Evolutionary conservation across 257 asterid species (phyloP).

Genomic region (Solanum sejunctum): DNA sequence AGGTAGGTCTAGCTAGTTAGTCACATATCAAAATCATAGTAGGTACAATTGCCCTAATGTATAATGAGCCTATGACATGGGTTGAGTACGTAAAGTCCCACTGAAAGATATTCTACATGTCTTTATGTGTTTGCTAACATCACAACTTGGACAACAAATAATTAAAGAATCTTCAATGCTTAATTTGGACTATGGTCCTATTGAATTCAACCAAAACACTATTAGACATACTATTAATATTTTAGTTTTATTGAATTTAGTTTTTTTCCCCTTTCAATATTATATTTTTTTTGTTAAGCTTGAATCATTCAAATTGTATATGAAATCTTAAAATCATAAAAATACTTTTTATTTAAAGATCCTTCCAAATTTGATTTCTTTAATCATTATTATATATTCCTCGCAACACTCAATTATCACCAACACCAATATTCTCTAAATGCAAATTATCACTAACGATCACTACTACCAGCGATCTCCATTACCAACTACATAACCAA

Average conservation of each 20-base stretch:
- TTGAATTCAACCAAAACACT: background rate
- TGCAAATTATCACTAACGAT: background rate
- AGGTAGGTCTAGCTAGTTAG: background rate
- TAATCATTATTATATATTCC: background rate
- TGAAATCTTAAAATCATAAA: background rate
- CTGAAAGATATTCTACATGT: background rate
- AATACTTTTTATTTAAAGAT: too few species aligned
- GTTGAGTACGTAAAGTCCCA: background rate
- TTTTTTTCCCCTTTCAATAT: background rate
- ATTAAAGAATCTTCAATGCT: background rate
- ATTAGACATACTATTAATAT: background rate
- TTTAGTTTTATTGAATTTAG: background rate
- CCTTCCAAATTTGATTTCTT: background rate
- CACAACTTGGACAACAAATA: background rate
- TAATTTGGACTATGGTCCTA: background rate
- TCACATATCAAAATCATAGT: background rate
- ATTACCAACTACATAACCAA: background rate
- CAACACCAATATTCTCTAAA: too few species aligned
- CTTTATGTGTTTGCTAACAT: background rate
- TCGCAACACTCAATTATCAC: background rate
- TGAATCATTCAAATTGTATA: background rate
- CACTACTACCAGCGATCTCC: background rate
- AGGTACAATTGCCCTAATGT: background rate
- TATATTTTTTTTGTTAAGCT: background rate
- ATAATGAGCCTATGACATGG: background rate